phyloP scores from a whole-genome alignment of 495 filamentous ascomycete genomes.

The Penicillium malachiteum region DNA sequence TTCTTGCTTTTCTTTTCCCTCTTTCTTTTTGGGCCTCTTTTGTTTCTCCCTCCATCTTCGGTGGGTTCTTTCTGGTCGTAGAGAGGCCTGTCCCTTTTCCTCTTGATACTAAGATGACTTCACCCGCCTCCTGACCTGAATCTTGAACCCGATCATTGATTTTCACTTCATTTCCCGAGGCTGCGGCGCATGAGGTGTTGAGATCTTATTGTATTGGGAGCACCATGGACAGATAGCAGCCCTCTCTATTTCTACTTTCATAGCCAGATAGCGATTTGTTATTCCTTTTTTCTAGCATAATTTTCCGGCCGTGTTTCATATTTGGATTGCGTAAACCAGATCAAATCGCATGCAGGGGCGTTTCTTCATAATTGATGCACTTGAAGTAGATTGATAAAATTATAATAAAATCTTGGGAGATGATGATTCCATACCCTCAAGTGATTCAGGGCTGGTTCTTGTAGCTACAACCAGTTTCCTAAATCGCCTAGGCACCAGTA shows the following conservation, averaged over 20 bases:
- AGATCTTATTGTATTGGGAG: conserved; percentile 10
- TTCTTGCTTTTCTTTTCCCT: background rate
- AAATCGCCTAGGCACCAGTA: no score
- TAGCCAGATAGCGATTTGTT: conserved; percentile 9
- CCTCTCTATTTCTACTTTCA: conserved; percentile 8
- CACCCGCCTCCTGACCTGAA: background rate
- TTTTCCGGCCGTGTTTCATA: background rate
- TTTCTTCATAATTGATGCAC: background rate
- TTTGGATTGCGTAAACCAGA: background rate
- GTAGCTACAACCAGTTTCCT: no score
- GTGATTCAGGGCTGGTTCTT: no score
- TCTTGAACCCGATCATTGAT: background rate
- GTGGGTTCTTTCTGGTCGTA: background rate
- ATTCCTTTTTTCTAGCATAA: background rate
- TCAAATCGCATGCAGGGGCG: background rate
- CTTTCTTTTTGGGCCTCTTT: background rate
- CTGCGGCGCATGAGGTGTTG: conserved; percentile 19
- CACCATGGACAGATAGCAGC: conserved; percentile 9
- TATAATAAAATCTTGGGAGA: no score
- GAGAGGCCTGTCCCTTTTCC: no score
- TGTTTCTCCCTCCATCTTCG: no score
- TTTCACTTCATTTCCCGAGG: conserved; percentile 5
- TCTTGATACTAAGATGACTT: background rate
- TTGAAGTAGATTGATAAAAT: no score
- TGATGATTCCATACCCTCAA: no score